phyloP scores from a whole-genome alignment of 257 asterid genomes.

The Phtheirospermum japonicum region DNA sequence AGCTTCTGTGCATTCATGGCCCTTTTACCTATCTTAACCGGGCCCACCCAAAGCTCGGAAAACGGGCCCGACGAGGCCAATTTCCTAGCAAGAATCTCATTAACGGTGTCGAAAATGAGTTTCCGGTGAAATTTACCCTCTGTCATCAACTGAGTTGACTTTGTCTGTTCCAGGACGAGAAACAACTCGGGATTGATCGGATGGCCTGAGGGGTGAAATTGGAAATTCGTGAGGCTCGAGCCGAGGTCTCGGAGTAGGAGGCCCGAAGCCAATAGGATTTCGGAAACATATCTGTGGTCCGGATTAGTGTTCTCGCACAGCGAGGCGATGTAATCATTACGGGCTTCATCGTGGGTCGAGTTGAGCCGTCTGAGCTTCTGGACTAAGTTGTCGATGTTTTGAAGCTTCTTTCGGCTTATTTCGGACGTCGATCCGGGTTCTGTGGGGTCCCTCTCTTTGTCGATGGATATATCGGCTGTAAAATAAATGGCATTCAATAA shows the following conservation, averaged over 20 bases:
- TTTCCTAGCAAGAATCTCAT: constrained; percentile 72
- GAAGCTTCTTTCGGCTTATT: constrained; percentile 61
- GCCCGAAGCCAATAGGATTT: constrained; percentile 87
- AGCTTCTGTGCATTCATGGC: constrained; percentile 69
- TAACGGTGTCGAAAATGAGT: constrained; percentile 66
- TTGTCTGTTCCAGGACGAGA: constrained; percentile 94
- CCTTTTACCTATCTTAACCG: constrained; percentile 35
- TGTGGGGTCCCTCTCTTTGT: constrained; percentile 25
- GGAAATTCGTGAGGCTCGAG: constrained; percentile 59
- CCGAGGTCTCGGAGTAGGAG: constrained; percentile 84
- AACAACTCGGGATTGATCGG: constrained; percentile 91
- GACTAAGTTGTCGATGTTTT: constrained; percentile 71
- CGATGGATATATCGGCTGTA: constrained; percentile 41
- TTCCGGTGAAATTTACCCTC: constrained; percentile 56
- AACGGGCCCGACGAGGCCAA: constrained; percentile 36
- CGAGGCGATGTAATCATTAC: constrained; percentile 92
- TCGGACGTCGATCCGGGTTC: constrained; percentile 40
- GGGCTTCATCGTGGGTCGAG: constrained; percentile 87
- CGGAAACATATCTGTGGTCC: constrained; percentile 80
- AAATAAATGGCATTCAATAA: constrained; percentile 24
- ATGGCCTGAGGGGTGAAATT: constrained; percentile 75
- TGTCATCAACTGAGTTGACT: constrained; percentile 36
- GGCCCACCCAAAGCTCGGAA: constrained; percentile 42
- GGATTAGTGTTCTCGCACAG: constrained; percentile 76
- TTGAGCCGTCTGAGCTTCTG: constrained; percentile 78